phyloP scores from a whole-genome alignment of 1,139 yeast species.

The Taphrina betulina region DNA sequence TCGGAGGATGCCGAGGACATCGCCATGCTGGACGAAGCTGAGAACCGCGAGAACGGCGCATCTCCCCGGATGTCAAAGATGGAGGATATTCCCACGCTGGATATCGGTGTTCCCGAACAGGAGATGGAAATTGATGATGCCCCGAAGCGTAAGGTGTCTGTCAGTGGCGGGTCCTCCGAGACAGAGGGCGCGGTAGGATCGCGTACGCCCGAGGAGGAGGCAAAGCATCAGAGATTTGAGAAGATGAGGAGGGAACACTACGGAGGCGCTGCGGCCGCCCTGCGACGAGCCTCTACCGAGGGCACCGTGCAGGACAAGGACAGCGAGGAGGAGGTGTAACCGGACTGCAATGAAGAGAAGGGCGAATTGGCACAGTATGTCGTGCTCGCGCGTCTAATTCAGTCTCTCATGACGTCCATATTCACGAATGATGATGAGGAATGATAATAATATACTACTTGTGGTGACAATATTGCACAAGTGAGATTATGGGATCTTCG shows the following conservation, averaged over 20 bases:
- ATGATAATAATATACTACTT: no score
- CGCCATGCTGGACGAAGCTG: slow-evolving; percentile 55
- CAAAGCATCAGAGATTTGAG: slow-evolving; percentile 25
- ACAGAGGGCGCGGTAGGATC: slow-evolving; percentile 43
- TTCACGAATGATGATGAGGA: no score
- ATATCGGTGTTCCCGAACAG: slow-evolving; percentile 35
- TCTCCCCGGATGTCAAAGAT: slow-evolving; percentile 24
- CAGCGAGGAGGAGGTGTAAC: slow-evolving; percentile 9
- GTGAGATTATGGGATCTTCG: no score
- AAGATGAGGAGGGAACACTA: slow-evolving; percentile 31
- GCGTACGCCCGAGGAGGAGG: slow-evolving; percentile 31
- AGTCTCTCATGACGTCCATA: no score
- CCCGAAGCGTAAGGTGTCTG: slow-evolving; percentile 41
- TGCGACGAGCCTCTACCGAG: slow-evolving; percentile 15
- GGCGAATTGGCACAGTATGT: no score
- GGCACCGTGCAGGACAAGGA: slow-evolving; percentile 9
- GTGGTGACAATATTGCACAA: no score
- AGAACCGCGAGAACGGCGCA: slow-evolving; percentile 39
- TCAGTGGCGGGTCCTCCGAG: slow-evolving; percentile 46
- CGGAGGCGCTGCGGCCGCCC: slow-evolving; percentile 27
- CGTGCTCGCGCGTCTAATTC: no score
- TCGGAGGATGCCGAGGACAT: slow-evolving; percentile 71
- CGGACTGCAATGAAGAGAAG: no score
- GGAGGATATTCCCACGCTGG: slow-evolving; percentile 36
- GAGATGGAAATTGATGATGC: slow-evolving; percentile 32